These are phyloP conservation scores for Spergularia azorica DNA, from an alignment of 179 eudicot genomes.

Conservation along the genomic window DNA sequence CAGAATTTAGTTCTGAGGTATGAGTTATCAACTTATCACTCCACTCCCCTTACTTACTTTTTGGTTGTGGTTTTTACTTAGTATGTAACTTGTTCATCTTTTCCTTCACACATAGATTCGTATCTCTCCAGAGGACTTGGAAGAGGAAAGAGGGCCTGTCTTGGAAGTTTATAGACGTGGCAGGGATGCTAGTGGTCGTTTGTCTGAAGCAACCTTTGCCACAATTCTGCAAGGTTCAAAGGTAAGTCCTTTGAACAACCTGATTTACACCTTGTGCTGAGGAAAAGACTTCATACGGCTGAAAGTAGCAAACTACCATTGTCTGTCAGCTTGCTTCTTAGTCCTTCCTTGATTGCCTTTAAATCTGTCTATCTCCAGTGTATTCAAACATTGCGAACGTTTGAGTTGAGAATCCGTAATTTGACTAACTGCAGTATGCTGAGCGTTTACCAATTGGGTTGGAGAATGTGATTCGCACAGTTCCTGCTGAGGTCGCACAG, in stretches of 20 bases:
- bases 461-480: constrained; percentile 70
- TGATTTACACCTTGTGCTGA: neutral
- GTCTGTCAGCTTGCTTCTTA: neutral
- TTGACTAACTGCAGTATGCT: constrained; percentile 61
- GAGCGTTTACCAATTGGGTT: constrained; percentile 81
- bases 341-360: neutral
- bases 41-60: neutral
- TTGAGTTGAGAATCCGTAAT: constrained; percentile 6
- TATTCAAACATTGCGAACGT: neutral
- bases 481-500: constrained; percentile 56
- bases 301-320: too few relatives aligned
- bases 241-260: constrained; percentile 34
- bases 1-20: constrained; percentile 86
- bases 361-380: neutral
- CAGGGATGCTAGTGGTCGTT: constrained; percentile 75
- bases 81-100: neutral
- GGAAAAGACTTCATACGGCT: too few relatives aligned
- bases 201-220: constrained; percentile 74
- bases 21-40: neutral
- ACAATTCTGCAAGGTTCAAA: constrained; percentile 73
- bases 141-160: constrained; percentile 88
- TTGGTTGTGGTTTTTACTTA: neutral
- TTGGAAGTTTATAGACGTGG: constrained; percentile 73
- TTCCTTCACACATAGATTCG: constrained; percentile 51
- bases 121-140: constrained; percentile 69